A percentile compares a stretch with the other conserved stretches of the same genome.
Evolutionary conservation across 2,329 filamentous ascomycete species (phyloP).

Genomic region (Pseudogymnoascus sp.): DNA sequence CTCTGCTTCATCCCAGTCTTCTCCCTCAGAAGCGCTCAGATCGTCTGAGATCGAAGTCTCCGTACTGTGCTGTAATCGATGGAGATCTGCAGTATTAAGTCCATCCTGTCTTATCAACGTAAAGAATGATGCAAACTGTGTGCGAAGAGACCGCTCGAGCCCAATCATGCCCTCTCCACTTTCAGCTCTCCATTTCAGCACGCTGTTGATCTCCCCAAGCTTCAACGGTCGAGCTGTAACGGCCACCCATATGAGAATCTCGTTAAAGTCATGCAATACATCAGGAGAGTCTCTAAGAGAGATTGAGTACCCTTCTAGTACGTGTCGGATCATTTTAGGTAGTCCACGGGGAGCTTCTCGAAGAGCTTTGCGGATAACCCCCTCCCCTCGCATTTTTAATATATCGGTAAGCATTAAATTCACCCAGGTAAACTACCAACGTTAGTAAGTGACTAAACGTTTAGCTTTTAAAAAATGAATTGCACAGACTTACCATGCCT

Average conservation of each 20-base stretch:
- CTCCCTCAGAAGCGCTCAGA: not conserved
- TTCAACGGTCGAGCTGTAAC: not conserved
- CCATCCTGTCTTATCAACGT: not conserved
- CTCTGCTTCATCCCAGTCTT: not conserved
- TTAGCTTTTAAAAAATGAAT: not conserved
- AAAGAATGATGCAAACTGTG: slow-evolving; percentile 1
- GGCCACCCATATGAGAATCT: not conserved
- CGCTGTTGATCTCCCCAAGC: not conserved
- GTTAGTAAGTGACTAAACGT: not conserved
- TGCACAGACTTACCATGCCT: not conserved
- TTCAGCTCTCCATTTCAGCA: not conserved
- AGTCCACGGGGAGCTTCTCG: not conserved
- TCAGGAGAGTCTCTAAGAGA: not conserved
- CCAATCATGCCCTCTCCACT: not conserved
- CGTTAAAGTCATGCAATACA: not conserved
- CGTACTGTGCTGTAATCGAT: not conserved
- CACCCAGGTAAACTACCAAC: not conserved
- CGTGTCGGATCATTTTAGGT: not conserved
- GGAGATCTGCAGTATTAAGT: not conserved
- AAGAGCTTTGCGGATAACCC: not conserved
- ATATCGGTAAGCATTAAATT: not conserved
- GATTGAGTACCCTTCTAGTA: not conserved
- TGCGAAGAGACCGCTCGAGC: not conserved
- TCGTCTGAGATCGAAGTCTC: not conserved
- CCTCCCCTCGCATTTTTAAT: not conserved